A percentile compares a stretch with the other conserved stretches of the same genome.
These are phyloP conservation scores for Sapria himalayana DNA, from an alignment of 345 rosid species.

Conservation along the genomic window DNA sequence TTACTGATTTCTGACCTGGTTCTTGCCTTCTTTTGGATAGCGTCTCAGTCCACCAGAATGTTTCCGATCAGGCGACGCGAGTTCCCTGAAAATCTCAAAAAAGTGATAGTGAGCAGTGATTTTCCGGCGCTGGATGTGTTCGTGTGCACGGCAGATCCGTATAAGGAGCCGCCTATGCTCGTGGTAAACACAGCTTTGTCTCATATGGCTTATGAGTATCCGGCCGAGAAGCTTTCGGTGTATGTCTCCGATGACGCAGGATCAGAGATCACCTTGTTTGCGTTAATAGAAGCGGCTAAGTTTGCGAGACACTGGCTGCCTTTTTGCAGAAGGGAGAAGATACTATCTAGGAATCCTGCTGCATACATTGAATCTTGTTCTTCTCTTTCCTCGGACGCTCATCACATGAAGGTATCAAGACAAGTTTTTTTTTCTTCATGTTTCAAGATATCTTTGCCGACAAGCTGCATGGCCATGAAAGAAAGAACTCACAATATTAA, in stretches of 20 bases:
- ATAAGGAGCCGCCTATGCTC: slow-evolving; percentile 25
- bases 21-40: slow-evolving; percentile 17
- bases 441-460: too few species aligned
- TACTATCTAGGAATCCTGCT: slow-evolving; percentile 30
- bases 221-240: slow-evolving; percentile 22
- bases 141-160: slow-evolving; percentile 29
- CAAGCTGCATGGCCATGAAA: too few species aligned
- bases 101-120: slow-evolving; percentile 7
- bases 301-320: slow-evolving; percentile 32
- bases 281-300: slow-evolving; percentile 16
- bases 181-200: slow-evolving; percentile 31
- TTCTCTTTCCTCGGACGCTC: slow-evolving; percentile 9
- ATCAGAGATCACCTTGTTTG: slow-evolving; percentile 15
- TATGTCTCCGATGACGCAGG: slow-evolving; percentile 34
- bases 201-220: slow-evolving; percentile 30
- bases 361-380: slow-evolving; percentile 24
- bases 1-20: slow-evolving; percentile 17
- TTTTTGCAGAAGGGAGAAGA: slow-evolving; percentile 21
- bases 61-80: slow-evolving; percentile 13
- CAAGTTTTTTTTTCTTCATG: too few species aligned
- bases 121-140: slow-evolving; percentile 30
- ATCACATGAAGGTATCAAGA: slow-evolving; percentile 29
- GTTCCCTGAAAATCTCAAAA: slow-evolving; percentile 19
- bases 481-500: too few species aligned
- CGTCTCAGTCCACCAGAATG: slow-evolving; percentile 13